These are phyloP conservation scores for Clitoria ternatea DNA, from an alignment of 306 rosid species.

Conservation along the genomic window DNA sequence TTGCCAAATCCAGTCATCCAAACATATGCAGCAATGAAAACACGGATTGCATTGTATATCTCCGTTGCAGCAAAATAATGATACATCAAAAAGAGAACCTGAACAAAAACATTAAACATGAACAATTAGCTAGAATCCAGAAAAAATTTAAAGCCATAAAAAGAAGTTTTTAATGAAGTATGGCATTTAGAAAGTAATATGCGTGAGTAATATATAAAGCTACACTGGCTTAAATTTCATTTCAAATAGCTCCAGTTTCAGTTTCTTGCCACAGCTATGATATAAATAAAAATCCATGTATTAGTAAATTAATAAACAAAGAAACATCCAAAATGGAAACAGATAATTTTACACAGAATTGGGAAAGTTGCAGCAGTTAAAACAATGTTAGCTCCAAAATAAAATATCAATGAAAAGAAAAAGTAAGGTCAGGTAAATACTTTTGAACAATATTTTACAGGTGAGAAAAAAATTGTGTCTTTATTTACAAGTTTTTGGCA, in stretches of 20 bases:
- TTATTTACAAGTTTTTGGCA: conserved; percentile 14
- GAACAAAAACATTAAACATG: conserved; percentile 29
- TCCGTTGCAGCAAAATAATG: conserved; percentile 97
- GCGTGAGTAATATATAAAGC: background rate
- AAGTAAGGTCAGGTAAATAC: background rate
- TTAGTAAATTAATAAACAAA: background rate
- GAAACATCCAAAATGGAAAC: background rate
- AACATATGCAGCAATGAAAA: conserved; percentile 98
- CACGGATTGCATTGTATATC: conserved; percentile 93
- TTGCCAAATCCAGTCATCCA: conserved; percentile 99
- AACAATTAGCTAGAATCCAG: conserved; percentile 5
- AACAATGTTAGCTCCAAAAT: background rate
- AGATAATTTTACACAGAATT: background rate
- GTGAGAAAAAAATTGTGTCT: background rate
- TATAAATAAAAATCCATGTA: conserved; percentile 15
- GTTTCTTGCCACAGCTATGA: conserved; percentile 8
- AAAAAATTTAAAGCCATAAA: background rate
- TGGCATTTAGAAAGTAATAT: conserved; percentile 14
- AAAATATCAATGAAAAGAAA: conserved; percentile 3
- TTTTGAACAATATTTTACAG: background rate
- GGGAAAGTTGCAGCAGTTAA: background rate
- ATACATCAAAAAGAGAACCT: conserved; percentile 95
- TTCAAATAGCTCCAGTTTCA: conserved; percentile 20
- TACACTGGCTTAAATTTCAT: background rate
- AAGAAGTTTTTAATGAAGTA: conserved; percentile 7